Conservation (phyloP, 495 filamentous ascomycete genomes). For the Aspergillus nidulans region DNA sequence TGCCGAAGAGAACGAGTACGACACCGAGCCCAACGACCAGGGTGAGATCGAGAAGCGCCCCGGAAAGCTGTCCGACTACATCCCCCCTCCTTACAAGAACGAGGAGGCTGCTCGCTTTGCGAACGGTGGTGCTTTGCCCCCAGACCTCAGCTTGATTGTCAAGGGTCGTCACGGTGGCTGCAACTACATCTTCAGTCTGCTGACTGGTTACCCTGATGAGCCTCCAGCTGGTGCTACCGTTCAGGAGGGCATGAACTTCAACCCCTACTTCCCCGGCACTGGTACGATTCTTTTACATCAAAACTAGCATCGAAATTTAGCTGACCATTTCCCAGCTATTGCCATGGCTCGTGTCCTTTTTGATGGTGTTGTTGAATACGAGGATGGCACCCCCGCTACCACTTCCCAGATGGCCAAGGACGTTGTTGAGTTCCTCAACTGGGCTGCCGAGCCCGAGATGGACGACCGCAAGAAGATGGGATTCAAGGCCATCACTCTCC, state of each 20-base stretch:
- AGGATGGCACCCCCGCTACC: constrained; percentile 90
- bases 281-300: constrained; percentile 41
- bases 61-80: constrained; percentile 97
- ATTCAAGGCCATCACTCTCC: constrained; percentile 81
- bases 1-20: constrained; percentile 98
- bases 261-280: constrained; percentile 99
- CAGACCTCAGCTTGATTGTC: constrained; percentile 95
- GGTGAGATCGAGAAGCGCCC: constrained; percentile 97
- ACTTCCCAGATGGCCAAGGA: constrained; percentile 99
- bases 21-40: constrained; percentile 95
- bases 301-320: not conserved
- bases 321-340: constrained; percentile 56
- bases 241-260: constrained; percentile 91
- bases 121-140: constrained; percentile 96
- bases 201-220: constrained; percentile 99
- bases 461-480: constrained; percentile 99
- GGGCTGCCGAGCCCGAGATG: constrained; percentile 98
- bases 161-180: constrained; percentile 97
- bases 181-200: constrained; percentile 93
- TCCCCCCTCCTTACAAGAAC: constrained; percentile 93
- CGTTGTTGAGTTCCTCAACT: constrained; percentile 97
- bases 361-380: constrained; percentile 97
- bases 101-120: constrained; percentile 97
- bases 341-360: constrained; percentile 98
- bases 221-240: constrained; percentile 81